These are phyloP conservation scores for Trichosanthes truncata DNA, from an alignment of 306 rosid genomes.

Conservation along the genomic window DNA sequence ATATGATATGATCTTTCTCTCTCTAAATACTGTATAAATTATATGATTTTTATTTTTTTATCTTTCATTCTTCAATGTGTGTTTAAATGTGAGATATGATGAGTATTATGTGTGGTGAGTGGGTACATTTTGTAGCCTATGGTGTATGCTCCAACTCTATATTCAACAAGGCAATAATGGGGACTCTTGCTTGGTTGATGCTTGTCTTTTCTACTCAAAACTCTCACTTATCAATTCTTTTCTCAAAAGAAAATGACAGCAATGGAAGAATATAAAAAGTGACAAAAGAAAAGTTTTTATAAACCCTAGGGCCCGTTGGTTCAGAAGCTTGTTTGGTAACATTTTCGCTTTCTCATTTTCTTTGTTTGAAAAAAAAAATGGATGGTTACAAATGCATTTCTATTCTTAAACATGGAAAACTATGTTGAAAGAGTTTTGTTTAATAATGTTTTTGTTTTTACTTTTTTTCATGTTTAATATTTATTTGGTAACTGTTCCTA, in stretches of 20 bases:
- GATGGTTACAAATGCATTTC: background rate
- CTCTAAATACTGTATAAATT: background rate
- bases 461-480: too few species aligned
- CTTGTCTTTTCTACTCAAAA: slow-evolving; percentile 6
- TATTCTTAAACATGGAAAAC: background rate
- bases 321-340: background rate
- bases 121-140: background rate
- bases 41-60: background rate
- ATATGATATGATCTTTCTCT: background rate
- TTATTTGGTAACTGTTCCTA: too few species aligned
- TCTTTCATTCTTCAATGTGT: background rate
- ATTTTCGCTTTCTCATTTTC: background rate
- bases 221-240: background rate
- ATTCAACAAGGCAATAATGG: slow-evolving; percentile 2
- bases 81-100: background rate
- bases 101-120: background rate
- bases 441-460: too few species aligned
- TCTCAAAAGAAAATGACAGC: background rate
- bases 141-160: slow-evolving; percentile 2
- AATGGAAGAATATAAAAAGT: background rate
- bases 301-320: background rate
- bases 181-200: background rate
- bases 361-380: background rate
- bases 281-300: background rate
- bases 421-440: too few species aligned